These are phyloP conservation scores for Anthracocystis walkeri DNA, from an alignment of 1,284 basidiomycete genomes.

Conservation along the genomic window DNA sequence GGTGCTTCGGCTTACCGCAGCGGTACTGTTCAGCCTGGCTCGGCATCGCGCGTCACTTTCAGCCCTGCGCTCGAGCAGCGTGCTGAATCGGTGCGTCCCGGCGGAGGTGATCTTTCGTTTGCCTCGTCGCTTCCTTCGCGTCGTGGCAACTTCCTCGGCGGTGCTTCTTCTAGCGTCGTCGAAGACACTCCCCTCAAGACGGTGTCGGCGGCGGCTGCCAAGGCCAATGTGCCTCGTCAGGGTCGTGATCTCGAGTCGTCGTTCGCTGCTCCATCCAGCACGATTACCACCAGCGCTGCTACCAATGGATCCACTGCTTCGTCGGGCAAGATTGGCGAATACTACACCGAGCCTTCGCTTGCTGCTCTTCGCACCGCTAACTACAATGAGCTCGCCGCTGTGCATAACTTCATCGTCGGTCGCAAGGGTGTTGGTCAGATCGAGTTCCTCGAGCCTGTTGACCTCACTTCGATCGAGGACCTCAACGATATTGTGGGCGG, in stretches of 20 bases:
- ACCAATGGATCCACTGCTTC: conserved; percentile 29
- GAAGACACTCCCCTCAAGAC: conserved; percentile 54
- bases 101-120: conserved; percentile 54
- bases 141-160: conserved; percentile 44
- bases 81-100: conserved; percentile 48
- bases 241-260: conserved; percentile 51
- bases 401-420: conserved; percentile 82
- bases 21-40: conserved; percentile 46
- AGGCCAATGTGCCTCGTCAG: conserved; percentile 42
- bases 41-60: conserved; percentile 55
- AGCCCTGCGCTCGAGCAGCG: conserved; percentile 61
- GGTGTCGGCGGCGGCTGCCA: conserved; percentile 43
- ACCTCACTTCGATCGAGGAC: conserved; percentile 85
- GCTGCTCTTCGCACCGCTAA: conserved; percentile 56
- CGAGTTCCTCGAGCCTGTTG: conserved; percentile 85
- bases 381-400: conserved; percentile 76
- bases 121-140: conserved; percentile 54
- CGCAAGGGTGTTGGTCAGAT: conserved; percentile 91
- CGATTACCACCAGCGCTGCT: conserved; percentile 11
- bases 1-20: conserved; percentile 45
- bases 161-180: conserved; percentile 30
- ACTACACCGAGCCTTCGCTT: conserved; percentile 62
- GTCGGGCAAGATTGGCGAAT: conserved; percentile 54
- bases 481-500: conserved; percentile 86
- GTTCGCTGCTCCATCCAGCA: conserved; percentile 31